A percentile compares a stretch with the other conserved stretches of the same genome.
phyloP scores from a whole-genome alignment of 805 yeast genomes.

The Isabelozyma rhagii region DNA sequence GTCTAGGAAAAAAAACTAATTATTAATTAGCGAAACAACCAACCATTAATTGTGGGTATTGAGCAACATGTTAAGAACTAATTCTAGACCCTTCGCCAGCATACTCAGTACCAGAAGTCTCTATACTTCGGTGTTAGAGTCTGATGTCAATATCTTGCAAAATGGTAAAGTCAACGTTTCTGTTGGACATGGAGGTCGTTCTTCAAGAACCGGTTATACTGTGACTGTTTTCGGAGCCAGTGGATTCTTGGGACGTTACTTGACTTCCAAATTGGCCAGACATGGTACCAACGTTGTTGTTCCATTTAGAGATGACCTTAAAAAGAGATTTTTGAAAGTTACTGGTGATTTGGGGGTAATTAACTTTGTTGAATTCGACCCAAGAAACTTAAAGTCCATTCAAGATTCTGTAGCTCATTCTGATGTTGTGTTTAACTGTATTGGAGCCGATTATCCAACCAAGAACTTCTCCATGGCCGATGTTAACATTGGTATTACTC shows the following conservation, averaged over 20 bases:
- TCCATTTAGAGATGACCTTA: slow-evolving; percentile 80
- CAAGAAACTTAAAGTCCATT: slow-evolving; percentile 71
- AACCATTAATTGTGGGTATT: not conserved
- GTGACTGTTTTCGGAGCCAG: slow-evolving; percentile 85
- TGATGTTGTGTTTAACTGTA: slow-evolving; percentile 76
- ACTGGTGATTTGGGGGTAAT: slow-evolving; percentile 88
- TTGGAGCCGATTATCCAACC: slow-evolving; percentile 74
- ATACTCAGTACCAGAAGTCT: slow-evolving; percentile 24
- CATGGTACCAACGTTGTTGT: slow-evolving; percentile 76
- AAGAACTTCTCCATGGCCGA: slow-evolving; percentile 82
- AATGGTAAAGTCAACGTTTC: slow-evolving; percentile 70
- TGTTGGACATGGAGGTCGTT: slow-evolving; percentile 77
- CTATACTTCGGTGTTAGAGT: slow-evolving; percentile 40
- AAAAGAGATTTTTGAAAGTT: slow-evolving; percentile 74
- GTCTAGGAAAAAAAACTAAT: not conserved
- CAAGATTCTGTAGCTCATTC: slow-evolving; percentile 76
- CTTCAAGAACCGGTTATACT: slow-evolving; percentile 83
- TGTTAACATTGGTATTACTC: slow-evolving; percentile 74
- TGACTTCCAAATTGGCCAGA: slow-evolving; percentile 70
- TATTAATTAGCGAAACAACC: not conserved
- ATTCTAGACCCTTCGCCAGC: slow-evolving; percentile 11
- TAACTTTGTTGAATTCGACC: slow-evolving; percentile 76
- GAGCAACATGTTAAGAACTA: slow-evolving; percentile 23
- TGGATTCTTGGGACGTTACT: slow-evolving; percentile 74
- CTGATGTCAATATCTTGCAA: slow-evolving; percentile 70